Conservation (phyloP, 495 filamentous ascomycete species). For the Hyaloscypha hepaticicola region DNA sequence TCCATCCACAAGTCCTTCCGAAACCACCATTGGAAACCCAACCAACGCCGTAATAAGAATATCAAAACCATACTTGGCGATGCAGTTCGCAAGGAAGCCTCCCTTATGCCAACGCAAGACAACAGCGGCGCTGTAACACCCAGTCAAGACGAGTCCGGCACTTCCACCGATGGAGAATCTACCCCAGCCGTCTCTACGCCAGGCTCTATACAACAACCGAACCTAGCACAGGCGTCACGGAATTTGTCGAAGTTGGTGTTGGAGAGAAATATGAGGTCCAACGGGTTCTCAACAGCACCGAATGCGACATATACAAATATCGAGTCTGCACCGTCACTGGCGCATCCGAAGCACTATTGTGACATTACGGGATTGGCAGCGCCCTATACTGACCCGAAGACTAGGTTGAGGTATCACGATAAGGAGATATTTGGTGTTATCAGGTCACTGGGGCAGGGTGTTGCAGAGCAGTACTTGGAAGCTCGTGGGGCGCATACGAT, state of each 20-base stretch:
- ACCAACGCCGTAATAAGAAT: constrained; percentile 95
- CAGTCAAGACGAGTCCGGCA: constrained; percentile 47
- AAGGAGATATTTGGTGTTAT: constrained; percentile 84
- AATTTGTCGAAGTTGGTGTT: constrained; percentile 81
- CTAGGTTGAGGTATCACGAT: constrained; percentile 83
- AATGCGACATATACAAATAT: constrained; percentile 92
- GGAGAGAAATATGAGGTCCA: constrained; percentile 55
- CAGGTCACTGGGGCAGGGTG: constrained; percentile 70
- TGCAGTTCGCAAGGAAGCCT: constrained; percentile 77
- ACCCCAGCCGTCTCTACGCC: constrained; percentile 56
- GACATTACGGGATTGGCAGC: constrained; percentile 90
- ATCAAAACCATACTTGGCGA: constrained; percentile 97
- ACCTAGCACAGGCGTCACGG: constrained; percentile 80
- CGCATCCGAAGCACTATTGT: constrained; percentile 80
- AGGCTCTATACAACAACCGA: constrained; percentile 49
- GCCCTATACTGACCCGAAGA: constrained; percentile 91
- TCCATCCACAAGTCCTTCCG: constrained; percentile 81
- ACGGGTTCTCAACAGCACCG: constrained; percentile 47
- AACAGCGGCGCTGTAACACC: constrained; percentile 82
- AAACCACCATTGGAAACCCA: constrained; percentile 82
- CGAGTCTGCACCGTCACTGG: constrained; percentile 82
- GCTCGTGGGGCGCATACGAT: constrained; percentile 89
- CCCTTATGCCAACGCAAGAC: constrained; percentile 73
- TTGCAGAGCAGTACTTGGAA: constrained; percentile 83
- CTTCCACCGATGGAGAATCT: constrained; percentile 54